Conservation (phyloP, 2,329 filamentous ascomycete genomes). For the Thermothelomyces thermophilus region DNA sequence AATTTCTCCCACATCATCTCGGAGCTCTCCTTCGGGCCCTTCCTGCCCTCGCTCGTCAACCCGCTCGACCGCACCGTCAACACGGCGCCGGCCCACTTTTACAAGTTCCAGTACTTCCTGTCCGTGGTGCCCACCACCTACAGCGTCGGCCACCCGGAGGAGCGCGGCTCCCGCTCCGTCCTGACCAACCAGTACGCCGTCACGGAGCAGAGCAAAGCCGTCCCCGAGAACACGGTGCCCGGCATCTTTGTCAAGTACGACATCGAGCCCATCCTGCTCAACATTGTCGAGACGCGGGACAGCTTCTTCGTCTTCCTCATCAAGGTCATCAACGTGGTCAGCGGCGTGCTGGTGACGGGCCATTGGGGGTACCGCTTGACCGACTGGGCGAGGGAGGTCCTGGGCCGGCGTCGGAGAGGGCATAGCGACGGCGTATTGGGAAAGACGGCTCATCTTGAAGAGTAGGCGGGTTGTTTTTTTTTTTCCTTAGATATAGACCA, state of each 20-base stretch:
- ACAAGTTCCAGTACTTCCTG: slow-evolving; percentile 97
- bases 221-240: slow-evolving; percentile 66
- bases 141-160: slow-evolving; percentile 49
- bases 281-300: slow-evolving; percentile 74
- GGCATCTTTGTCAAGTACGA: slow-evolving; percentile 99
- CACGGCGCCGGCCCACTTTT: slow-evolving; percentile 67
- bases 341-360: slow-evolving; percentile 84
- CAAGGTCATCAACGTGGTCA: slow-evolving; percentile 83
- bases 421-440: slow-evolving; percentile 46
- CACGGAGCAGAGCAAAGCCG: slow-evolving; percentile 71
- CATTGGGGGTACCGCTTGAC: slow-evolving; percentile 86
- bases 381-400: slow-evolving; percentile 61
- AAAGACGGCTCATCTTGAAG: slow-evolving; percentile 18
- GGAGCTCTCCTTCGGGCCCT: slow-evolving; percentile 94
- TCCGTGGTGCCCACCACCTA: slow-evolving; percentile 93
- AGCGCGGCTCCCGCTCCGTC: slow-evolving; percentile 51
- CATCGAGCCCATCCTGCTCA: slow-evolving; percentile 88
- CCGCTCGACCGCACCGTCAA: slow-evolving; percentile 89
- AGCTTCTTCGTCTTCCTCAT: slow-evolving; percentile 69
- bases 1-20: slow-evolving; percentile 98
- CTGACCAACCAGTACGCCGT: slow-evolving; percentile 98
- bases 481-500: not conserved
- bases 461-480: slow-evolving; percentile 1
- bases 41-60: slow-evolving; percentile 88
- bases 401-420: slow-evolving; percentile 42